Percentiles rank a stretch among this genome's conserved stretches.
Conservation (phyloP, 2,329 filamentous ascomycete species). For the Pseudocercospora pini-densiflorae region DNA sequence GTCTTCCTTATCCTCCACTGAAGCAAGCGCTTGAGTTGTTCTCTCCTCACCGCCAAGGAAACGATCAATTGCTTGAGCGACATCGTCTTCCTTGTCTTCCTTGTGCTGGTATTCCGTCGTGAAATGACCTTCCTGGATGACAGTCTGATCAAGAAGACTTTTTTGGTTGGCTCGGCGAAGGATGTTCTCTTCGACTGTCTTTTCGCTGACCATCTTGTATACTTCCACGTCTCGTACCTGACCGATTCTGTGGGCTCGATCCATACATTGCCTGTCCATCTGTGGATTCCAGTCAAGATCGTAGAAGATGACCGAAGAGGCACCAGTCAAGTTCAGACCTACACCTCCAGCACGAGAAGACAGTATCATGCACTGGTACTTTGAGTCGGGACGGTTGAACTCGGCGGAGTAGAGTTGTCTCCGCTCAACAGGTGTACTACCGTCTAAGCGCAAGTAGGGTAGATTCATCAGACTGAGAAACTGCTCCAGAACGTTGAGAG, state of each 20-base stretch:
- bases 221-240: slow-evolving; percentile 98
- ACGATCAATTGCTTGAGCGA: slow-evolving; percentile 82
- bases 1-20: slow-evolving; percentile 91
- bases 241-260: slow-evolving; percentile 94
- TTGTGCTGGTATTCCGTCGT: slow-evolving; percentile 78
- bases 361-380: slow-evolving; percentile 93
- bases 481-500: slow-evolving; percentile 94
- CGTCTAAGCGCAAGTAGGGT: slow-evolving; percentile 94
- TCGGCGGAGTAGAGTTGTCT: slow-evolving; percentile 93
- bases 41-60: slow-evolving; percentile 71
- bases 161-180: slow-evolving; percentile 96
- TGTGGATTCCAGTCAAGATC: slow-evolving; percentile 99
- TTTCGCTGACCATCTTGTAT: slow-evolving; percentile 67
- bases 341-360: slow-evolving; percentile 93
- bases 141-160: slow-evolving; percentile 95
- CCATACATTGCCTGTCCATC: slow-evolving; percentile 99
- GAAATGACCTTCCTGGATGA: slow-evolving; percentile 98
- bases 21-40: slow-evolving; percentile 76
- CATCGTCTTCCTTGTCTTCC: slow-evolving; percentile 69
- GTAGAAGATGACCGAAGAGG: slow-evolving; percentile 98
- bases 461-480: slow-evolving; percentile 98
- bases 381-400: slow-evolving; percentile 86
- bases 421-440: slow-evolving; percentile 94
- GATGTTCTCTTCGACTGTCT: slow-evolving; percentile 96
- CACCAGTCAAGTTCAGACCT: slow-evolving; percentile 94